Evolutionary conservation across 768 basidiomycete species (phyloP), one percentile per base, ranked within the genome.

Genomic region (Mycena filopes): DNA sequence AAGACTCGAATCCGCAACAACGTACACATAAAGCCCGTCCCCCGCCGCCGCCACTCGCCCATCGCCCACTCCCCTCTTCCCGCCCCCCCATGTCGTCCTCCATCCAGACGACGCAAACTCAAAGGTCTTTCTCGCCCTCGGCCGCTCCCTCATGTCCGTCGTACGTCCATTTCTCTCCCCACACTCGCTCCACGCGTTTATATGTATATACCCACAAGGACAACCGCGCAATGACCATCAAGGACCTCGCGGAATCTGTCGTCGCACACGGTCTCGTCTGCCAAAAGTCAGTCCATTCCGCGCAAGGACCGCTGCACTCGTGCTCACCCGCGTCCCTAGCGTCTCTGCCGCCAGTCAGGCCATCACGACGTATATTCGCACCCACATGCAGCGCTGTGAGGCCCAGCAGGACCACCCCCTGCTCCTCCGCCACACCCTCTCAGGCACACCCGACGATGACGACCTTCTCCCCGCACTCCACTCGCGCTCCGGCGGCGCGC

Each of bases 141-240:
- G 85, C 29, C 86, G 90, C 29, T 84, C 91, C 29, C 87, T 93
- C 69, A 82, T 92, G 72, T 89, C 91, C 36, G 88, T 93, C 61
- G 91, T 92, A 71, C 71, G 90, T 81, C 43, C 64, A 65, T 62
- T 70, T 51, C n/a, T 65, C 60, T 68, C 55, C 66, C 42, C 72
- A 55, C 69, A 63, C 21, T 55, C 41, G 65, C 67, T 57, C 50
- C 47, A 62, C 47, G 31, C 46, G 3, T 28, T 18, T 62, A 68
- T 71, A 54, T 65, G 55, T 47, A 33, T 65, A 3, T 41, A 13
- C 43, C 23, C 60, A 92, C n/a, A n/a, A n/a, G 90, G 86, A 90
- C 72, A 94, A 94, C 77, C 87, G 90, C 51, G 92, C 92, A 49
- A 91, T 93, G 88, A 93, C 92, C 43, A 90, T 93, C 79, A 94